Base-by-base conservation (phyloP, 2,329 filamentous ascomycete species). In the Clarireedia hainanense region DNA sequence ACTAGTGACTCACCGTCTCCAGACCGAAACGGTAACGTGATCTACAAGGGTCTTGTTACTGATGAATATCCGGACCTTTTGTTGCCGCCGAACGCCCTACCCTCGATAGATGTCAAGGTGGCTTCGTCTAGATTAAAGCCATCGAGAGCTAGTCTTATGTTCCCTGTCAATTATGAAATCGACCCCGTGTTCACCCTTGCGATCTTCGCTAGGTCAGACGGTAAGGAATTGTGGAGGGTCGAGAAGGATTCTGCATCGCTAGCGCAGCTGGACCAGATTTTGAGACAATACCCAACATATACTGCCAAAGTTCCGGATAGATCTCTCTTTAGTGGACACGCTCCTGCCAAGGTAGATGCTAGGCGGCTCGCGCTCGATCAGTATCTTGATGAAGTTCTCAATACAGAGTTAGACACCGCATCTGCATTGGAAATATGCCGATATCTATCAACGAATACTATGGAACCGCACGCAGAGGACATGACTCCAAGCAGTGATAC, bases 101-200 rank as follows among this genome's bases (percentile, higher is more conserved):
- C 89, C 3, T 89, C 89, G 1, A 86, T 99, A 55, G 82, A 88
- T 60, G 84, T 96, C 48, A 89, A 82, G 68, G 92, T 96, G 4
- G 89, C 91, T 3, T 97, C 94, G 4, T 97, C 94, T 23, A 85
- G 94, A n/a, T 84, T 99, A 76, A 91, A 89, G 67, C 94, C 92
- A 14, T 96, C 92, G 0, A 80, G 92, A 60, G 84, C 90, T 39
- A 96, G 91, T 68, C 81, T 94, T 63, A 76, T 96, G 65, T 88
- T 85, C 2, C 76, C 91, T 10, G 92, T 84, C 50, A 85, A 89
- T 59, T 76, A 88, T 20, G 91, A 96, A 57, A 92, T 96, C 67
- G 91, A 96, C 64, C 90, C 91, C 0, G 92, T 97, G 0, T 96
- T 97, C 66, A 96, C 91, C 0, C 76, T 99, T 52, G 91, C 91